Base-by-base conservation (phyloP, 495 filamentous ascomycete species). In the Talaromyces borbonicus region DNA sequence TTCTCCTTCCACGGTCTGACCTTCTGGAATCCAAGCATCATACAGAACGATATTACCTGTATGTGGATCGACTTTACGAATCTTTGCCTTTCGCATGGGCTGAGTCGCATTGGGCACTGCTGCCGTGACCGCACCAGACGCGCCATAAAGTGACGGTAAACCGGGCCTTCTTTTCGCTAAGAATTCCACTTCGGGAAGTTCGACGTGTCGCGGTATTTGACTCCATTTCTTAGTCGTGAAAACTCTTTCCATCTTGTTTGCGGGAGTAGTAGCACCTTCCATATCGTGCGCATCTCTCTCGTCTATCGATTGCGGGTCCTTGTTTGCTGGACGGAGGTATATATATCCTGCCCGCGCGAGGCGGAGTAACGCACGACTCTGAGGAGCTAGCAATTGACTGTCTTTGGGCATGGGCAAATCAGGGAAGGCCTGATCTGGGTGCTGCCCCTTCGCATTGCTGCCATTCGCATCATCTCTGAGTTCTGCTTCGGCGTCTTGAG, bases 131-230 rank as follows among this genome's bases (percentile, higher is more conserved):
- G 68, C 67, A 29, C 74, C 54, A 11, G 67, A 38, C 14, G 60
- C 63, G 2, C 68, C 69, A 52, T 79, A 77, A 7, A 75, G 54
- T 16, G 71, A 74, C 8, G 71, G 69, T 15, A 85, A 61, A n/a
- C 85, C 86, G 54, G 86, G 87, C 50, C 88, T 78, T 39, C 89
- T 72, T 63, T 95, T 94, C 0, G 89, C 92, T 16, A 98, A 67
- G 52, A 87, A 92, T 33, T 94, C 87, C 2, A 80, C 65, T 33
- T 86, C 81, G 0, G 83, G 70, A 6, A 75, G 75, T 56, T 96
- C 90, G 24, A 82, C 58, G 59, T 86, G 83, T 31, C 84, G 79
- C 0, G 90, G 78, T 23, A 93, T 68, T 41, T 80, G 76, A 45
- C 82, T 78, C 88, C 90, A 98, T 51, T 81, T 78, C 61, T 76